Evolutionary conservation across 2,329 filamentous ascomycete species (phyloP), one percentile per base, ranked within the genome.

Genomic region (Colletotrichum gigasporum): DNA sequence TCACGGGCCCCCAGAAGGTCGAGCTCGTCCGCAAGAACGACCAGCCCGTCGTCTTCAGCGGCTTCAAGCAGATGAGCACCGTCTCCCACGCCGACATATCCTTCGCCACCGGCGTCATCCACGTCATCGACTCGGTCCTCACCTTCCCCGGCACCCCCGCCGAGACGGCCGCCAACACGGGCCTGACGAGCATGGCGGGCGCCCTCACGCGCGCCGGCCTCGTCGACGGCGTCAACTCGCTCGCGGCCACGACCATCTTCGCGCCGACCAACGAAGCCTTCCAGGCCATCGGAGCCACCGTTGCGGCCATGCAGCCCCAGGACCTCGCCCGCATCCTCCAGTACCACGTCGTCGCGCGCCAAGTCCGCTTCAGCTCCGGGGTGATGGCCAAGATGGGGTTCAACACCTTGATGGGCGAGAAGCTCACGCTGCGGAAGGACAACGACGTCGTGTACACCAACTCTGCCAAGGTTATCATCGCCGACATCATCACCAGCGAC

Each of bases 331-430:
- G 73, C 26, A 81, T 91, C 47, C 80, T 92, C 32, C 76, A 81
- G 30, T 92, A 92, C 75, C 90, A 92, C 72, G 81, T 91, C 53
- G 75, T 91, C 45, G 79, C 80, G 50, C 82, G 82, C 45, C 80
- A 80, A 14, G 80, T 89, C 3, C 56, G 73, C 70, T 57, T 63
- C 50, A 65, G 42, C 16, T 18, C 57, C 8, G 28, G 37, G 2
- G 24, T 65, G 0, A 45, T 50, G 14, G 32, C 37, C 2, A 65
- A 65, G 44, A 72, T 72, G 24, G 70, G 53, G 1, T 69, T 72
- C 41, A 42, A 63, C 4, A 76, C 75, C 12, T 63, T 72, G 10
- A 68, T 73, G 47, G 75, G 73, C 4, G 66, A 79, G 12, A 72
- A 74, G 1, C 69, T 86, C 26, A 75, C 71, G 20, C 69, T 84